A percentile compares a stretch with the other conserved stretches of the same genome.
phyloP scores from a whole-genome alignment of 1,284 basidiomycete species.

The Mrakiaceae sp. region DNA sequence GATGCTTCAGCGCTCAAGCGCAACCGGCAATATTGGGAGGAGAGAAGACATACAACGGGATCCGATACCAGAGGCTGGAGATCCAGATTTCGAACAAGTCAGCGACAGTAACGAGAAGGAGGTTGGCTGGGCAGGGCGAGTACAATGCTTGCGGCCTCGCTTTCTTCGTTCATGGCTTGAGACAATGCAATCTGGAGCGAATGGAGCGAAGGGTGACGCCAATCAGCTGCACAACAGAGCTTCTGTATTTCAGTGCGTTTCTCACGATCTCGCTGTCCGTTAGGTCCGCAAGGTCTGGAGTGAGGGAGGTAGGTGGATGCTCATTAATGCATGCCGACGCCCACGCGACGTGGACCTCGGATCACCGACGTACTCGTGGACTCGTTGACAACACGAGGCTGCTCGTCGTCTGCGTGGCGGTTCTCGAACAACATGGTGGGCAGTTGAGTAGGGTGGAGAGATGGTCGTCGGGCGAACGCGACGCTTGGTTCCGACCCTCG shows the following conservation, averaged over 20 bases:
- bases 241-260: not conserved
- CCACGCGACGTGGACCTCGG: not conserved
- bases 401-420: not conserved
- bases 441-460: not conserved
- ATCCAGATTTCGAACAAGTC: no score
- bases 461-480: not conserved
- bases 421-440: not conserved
- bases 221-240: not conserved
- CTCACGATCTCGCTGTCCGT: conserved; percentile 5
- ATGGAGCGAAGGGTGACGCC: not conserved
- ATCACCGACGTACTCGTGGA: not conserved
- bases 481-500: no score
- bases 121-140: no score
- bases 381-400: conserved; percentile 1
- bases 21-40: no score
- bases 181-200: conserved; percentile 1
- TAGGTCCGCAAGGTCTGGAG: not conserved
- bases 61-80: no score
- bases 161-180: conserved; percentile 1
- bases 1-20: no score
- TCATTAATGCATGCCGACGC: not conserved
- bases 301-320: not conserved
- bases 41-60: no score
- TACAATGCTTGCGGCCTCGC: not conserved
- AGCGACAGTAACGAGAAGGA: no score